Conservation (phyloP, 345 rosid species). For the thale cress (Arabidopsis thaliana) region TAIR10.1 NC_003070.9:4694501-4695000, state of each 20-base stretch:
- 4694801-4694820: slow-evolving; percentile 88
- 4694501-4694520: slow-evolving; percentile 75
- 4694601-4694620: slow-evolving; percentile 66
- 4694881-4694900: slow-evolving; percentile 75
- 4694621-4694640: slow-evolving; percentile 75
- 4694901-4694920: slow-evolving; percentile 80
- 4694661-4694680: slow-evolving; percentile 84
- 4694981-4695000: slow-evolving; percentile 1
- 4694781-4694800: slow-evolving; percentile 90
- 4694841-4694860: slow-evolving; percentile 73
- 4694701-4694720: slow-evolving; percentile 92
- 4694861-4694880: slow-evolving; percentile 66
- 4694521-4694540: slow-evolving; percentile 89
- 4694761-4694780: slow-evolving; percentile 75
- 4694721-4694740: slow-evolving; percentile 70
- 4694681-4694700: slow-evolving; percentile 89
- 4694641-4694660: slow-evolving; percentile 77
- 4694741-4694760: slow-evolving; percentile 72
- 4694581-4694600: slow-evolving; percentile 46
- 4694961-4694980: slow-evolving; percentile 69
- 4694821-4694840: slow-evolving; percentile 91
- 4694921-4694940: slow-evolving; percentile 76
- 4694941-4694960: slow-evolving; percentile 83
- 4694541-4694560: slow-evolving; percentile 70
- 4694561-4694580: slow-evolving; percentile 59